Evolutionary conservation across 148 eudicot genomes (phyloP).

Genomic region (Persicaria tinctoria): DNA sequence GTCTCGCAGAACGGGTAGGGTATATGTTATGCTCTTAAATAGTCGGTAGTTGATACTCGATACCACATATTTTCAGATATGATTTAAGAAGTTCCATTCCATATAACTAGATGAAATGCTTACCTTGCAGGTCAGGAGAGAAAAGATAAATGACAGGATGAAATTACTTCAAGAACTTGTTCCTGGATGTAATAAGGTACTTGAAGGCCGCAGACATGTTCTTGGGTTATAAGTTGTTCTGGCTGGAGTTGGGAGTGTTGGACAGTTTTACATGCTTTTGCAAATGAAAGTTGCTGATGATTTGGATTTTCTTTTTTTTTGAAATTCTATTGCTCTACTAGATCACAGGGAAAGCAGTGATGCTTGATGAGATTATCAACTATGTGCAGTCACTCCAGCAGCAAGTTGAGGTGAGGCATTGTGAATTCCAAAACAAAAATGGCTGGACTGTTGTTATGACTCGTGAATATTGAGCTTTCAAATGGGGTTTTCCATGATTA

Average conservation of each 20-base stretch:
- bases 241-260: neutral
- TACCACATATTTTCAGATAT: neutral
- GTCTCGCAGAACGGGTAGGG: constrained; percentile 91
- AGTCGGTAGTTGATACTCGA: constrained; percentile 4
- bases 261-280: neutral
- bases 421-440: neutral
- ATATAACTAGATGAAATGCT: neutral
- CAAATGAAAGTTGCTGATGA: neutral
- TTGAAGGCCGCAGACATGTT: neutral
- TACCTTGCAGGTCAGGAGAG: constrained; percentile 71
- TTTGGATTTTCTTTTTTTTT: neutral
- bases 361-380: constrained; percentile 97
- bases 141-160: constrained; percentile 93
- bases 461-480: neutral
- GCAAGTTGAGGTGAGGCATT: constrained; percentile 79
- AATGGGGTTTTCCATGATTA: neutral
- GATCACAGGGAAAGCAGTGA: constrained; percentile 97
- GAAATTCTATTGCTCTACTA: constrained; percentile 11
- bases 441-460: neutral
- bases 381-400: constrained; percentile 93
- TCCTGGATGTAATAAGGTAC: constrained; percentile 95
- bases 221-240: neutral
- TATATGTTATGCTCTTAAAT: neutral
- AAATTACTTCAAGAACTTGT: constrained; percentile 95
- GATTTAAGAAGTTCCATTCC: neutral